Conservation (phyloP, 306 rosid genomes). For the Lupinus albus region DNA sequence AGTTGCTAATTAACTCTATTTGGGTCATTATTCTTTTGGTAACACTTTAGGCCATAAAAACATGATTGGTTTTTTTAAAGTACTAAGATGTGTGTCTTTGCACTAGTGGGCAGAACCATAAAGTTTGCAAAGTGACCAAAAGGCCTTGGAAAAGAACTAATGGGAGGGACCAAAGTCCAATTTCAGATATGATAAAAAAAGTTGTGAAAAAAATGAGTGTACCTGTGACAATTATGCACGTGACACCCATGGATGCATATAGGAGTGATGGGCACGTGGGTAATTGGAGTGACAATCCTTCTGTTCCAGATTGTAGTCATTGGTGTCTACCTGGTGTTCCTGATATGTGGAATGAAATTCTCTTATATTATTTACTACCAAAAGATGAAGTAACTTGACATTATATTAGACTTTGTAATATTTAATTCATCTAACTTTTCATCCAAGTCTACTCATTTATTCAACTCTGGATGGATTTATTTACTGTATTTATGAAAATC, state of each 20-base stretch:
- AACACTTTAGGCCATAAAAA: constrained; percentile 9
- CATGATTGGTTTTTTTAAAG: not conserved
- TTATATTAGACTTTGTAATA: constrained; percentile 30
- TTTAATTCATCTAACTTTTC: constrained; percentile 1
- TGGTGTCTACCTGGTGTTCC: constrained; percentile 99
- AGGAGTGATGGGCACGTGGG: constrained; percentile 91
- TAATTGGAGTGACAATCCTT: constrained; percentile 74
- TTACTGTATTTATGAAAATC: constrained; percentile 1
- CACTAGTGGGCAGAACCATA: constrained; percentile 60
- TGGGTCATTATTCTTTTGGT: not conserved
- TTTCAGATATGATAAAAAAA: constrained; percentile 65
- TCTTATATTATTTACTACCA: constrained; percentile 58
- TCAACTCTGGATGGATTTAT: too few relatives aligned
- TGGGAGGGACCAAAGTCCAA: constrained; percentile 58
- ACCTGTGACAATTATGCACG: constrained; percentile 57
- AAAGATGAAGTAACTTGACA: constrained; percentile 32
- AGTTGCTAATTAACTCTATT: too few relatives aligned
- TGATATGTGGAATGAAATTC: constrained; percentile 94
- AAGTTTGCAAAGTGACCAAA: constrained; percentile 64
- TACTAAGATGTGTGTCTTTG: constrained; percentile 37
- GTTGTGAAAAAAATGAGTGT: constrained; percentile 59
- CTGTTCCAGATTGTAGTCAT: constrained; percentile 90
- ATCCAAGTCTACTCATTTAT: too few relatives aligned
- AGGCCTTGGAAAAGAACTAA: constrained; percentile 63
- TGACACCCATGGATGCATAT: constrained; percentile 76